Conservation (phyloP, 805 yeast genomes). For the Teunomyces aglyptinius region DNA sequence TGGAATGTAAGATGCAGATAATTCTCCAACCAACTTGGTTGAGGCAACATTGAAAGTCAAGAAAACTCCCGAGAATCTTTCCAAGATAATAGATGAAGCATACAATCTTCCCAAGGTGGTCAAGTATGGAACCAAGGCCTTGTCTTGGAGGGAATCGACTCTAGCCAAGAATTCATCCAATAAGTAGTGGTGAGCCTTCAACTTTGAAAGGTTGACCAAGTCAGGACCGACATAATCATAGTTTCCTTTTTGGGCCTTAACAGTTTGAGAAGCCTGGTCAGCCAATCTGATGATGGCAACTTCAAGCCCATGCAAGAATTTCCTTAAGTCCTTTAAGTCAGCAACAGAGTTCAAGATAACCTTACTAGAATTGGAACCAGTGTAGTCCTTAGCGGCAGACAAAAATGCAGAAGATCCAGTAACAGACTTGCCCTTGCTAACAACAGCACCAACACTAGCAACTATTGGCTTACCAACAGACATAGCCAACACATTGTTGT, state of each 20-base stretch:
- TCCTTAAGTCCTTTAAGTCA: constrained; percentile 27
- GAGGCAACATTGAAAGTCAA: constrained; percentile 59
- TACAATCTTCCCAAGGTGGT: constrained; percentile 57
- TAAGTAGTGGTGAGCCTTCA: constrained; percentile 51
- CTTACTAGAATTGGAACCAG: constrained; percentile 20
- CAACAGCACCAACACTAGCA: constrained; percentile 42
- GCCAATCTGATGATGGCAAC: constrained; percentile 41
- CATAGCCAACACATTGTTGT: constrained; percentile 81
- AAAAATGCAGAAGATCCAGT: constrained; percentile 48
- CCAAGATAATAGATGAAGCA: constrained; percentile 57
- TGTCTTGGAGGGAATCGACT: constrained; percentile 33
- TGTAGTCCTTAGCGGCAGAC: constrained; percentile 24
- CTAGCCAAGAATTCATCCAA: constrained; percentile 38
- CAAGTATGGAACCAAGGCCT: constrained; percentile 48
- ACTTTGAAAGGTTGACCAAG: constrained; percentile 47
- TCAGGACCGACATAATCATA: constrained; percentile 49
- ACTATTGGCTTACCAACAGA: constrained; percentile 78
- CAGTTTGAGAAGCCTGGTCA: constrained; percentile 25
- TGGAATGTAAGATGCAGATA: constrained; percentile 46
- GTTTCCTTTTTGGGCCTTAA: constrained; percentile 33
- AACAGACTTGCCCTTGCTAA: constrained; percentile 41
- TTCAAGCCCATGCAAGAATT: constrained; percentile 36
- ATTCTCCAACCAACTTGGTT: constrained; percentile 44
- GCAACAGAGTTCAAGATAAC: constrained; percentile 23
- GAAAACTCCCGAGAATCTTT: constrained; percentile 69